Evolutionary conservation across 2,329 filamentous ascomycete species (phyloP).

Genomic region (Pseudodiploospora longispora): DNA sequence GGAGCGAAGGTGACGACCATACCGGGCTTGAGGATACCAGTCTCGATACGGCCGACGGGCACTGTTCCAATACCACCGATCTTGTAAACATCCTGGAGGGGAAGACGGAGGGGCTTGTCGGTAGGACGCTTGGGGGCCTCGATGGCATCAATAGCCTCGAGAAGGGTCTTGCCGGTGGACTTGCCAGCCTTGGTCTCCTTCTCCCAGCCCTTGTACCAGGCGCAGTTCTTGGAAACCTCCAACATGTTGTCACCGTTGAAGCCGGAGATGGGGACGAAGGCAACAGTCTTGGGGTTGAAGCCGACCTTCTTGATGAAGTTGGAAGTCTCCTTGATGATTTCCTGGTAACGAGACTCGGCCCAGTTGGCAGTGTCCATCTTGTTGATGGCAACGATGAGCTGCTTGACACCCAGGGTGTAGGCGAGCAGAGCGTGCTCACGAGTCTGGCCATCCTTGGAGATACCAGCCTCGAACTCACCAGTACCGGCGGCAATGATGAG

Average conservation of each 20-base stretch:
- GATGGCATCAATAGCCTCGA: constrained; percentile 97
- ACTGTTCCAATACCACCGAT: constrained; percentile 99
- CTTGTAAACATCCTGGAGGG: constrained; percentile 99
- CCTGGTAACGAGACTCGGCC: constrained; percentile 91
- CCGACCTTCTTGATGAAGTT: constrained; percentile 99
- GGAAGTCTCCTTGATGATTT: constrained; percentile 99
- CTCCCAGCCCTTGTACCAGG: constrained; percentile 99
- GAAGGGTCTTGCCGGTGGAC: constrained; percentile 89
- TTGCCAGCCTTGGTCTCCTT: constrained; percentile 89
- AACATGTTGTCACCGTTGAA: constrained; percentile 99
- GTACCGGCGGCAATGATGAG: constrained; percentile 99
- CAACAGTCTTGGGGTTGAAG: constrained; percentile 98
- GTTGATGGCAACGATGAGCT: constrained; percentile 99
- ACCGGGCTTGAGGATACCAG: constrained; percentile 84
- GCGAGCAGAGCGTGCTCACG: constrained; percentile 99
- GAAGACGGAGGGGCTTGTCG: constrained; percentile 99
- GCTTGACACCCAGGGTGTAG: constrained; percentile 99
- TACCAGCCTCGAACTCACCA: constrained; percentile 99
- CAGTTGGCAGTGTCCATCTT: constrained; percentile 99
- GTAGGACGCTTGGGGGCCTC: constrained; percentile 86
- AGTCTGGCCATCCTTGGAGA: constrained; percentile 99
- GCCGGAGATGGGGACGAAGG: constrained; percentile 99
- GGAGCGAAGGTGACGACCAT: constrained; percentile 99
- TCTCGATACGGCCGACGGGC: constrained; percentile 99
- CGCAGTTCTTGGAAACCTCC: constrained; percentile 77